Evolutionary conservation across 257 asterid genomes (phyloP), one percentile per base, ranked within the genome.

Genomic region (Rauvolfia tetraphylla): DNA sequence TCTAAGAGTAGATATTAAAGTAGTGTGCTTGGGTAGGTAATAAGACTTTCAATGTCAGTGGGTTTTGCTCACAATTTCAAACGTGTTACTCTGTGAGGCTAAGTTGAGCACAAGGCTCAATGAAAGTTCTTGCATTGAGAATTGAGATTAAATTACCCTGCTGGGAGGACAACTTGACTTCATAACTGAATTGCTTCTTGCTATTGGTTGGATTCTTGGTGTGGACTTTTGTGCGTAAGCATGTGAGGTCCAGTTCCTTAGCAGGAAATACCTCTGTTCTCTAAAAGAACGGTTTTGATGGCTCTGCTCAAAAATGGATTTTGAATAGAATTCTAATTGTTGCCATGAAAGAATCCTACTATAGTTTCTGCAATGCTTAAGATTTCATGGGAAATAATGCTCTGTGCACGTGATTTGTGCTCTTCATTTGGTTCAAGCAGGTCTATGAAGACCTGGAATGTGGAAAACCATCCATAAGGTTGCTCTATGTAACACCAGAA

Each of bases 401-500:
- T 14, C 41, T 67, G 12, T 54, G 57, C 31, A 7, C 27, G 42
- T 41, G 69, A 53, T 51, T 25, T 62, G 42, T 23, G 27, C 71
- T 72, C 62, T 25, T 66, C 49, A 29, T 69, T 71, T 76, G 82
- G 31, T 59, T 77, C 10, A 76, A 72, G 36, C 88, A 94, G 98
- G 88, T 91, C 69, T 81, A 92, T 77, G 98, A 94, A 82, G 95
- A 94, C 75, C 90, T 94, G 76, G 93, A 84, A 73, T 88, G 90
- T n/a, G 98, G 97, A 84, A 94, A 91, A 84, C 98, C 98, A 46
- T 80, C 92, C 74, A 78, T 92, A 86, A 90, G 93, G 84, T 83
- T 94, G 77, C 88, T 94, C 76, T 94, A 94, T 79, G 98, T 94
- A 76, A 94, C 98, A 54, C 98, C 98, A 9, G 98, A 94, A 83